Evolutionary conservation across 2,329 filamentous ascomycete genomes (phyloP).

Genomic region (Fusarium sp.): DNA sequence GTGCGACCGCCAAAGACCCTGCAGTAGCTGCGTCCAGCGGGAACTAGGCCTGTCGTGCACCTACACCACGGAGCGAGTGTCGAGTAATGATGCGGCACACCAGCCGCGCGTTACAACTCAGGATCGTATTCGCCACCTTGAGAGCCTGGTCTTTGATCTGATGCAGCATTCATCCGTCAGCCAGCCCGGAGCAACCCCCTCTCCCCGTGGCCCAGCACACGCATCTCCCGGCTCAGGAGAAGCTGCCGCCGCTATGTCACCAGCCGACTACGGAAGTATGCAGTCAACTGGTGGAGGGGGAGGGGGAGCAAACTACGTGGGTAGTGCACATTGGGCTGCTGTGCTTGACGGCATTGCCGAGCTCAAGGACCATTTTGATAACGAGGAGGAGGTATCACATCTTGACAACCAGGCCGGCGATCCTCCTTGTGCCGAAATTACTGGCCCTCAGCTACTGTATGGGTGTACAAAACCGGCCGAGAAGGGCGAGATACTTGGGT

Average conservation of each 20-base stretch:
- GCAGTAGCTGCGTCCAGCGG: conserved; percentile 18
- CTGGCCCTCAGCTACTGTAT: conserved; percentile 52
- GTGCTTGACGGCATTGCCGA: conserved; percentile 58
- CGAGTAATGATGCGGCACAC: neutral
- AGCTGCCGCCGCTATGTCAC: neutral
- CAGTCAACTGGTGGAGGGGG: conserved; percentile 44
- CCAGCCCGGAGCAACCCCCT: neutral
- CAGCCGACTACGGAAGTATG: conserved; percentile 52
- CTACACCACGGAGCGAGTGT: conserved; percentile 6
- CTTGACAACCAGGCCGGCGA: neutral
- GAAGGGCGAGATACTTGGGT: conserved; percentile 51
- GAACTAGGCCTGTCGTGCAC: conserved; percentile 17
- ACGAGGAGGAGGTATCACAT: conserved; percentile 44
- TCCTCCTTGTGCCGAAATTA: neutral
- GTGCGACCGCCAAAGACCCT: conserved; percentile 26
- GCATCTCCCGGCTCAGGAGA: too few species aligned
- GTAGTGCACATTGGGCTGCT: conserved; percentile 57
- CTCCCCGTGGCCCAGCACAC: too few species aligned
- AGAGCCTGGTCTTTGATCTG: conserved; percentile 49
- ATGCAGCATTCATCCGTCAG: conserved; percentile 34
- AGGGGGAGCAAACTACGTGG: conserved; percentile 50
- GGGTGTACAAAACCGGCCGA: conserved; percentile 45
- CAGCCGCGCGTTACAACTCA: conserved; percentile 11
- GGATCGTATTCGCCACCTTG: conserved; percentile 41
- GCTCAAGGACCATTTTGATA: conserved; percentile 54